Base-by-base conservation (phyloP, 305 asterid genomes). In the Fraxinus dipetala region DNA sequence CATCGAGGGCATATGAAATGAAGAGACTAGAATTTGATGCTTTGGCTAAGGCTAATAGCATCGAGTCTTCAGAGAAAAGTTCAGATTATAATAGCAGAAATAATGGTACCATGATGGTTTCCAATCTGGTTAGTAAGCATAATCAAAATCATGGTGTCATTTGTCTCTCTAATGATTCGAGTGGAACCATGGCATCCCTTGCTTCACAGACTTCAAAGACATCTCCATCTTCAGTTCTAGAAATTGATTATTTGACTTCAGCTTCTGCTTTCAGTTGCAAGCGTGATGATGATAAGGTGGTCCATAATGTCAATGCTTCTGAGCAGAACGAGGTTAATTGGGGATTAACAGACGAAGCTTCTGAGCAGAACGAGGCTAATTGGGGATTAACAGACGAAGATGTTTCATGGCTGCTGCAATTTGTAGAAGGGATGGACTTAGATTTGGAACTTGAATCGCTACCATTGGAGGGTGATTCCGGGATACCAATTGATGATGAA, bases 131-230 rank as follows among this genome's bases (percentile, higher is more conserved):
- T 45, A 45, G 56, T 54, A 54, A 54, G 65, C 9, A n/a, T 24
- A 63, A 4, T 24, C 34, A 11, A 63, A 22, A 26, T 63, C 34
- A 22, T 22, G 83, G 30, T 1, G 75, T 35, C 4, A 61, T 75
- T 63, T 14, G 70, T 69, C 4, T 38, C 14, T 18, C 75, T 7
- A 80, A 81, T 75, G 70, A 81, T 81, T 79, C 77, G 6, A 81
- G 70, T 30, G 20, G 72, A 24, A 24, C 72, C 16, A 0, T 3
- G 72, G 72, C 31, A 11, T 61, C 31, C 6, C 30, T 61, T 6
- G 30, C 34, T 63, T 63, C 16, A 9, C 32, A 63, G 72, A 3
- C 32, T 63, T 63, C 34, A 63, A 9, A 63, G 72, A 10, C 32
- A 1, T 5, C 6, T 9, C 20, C 32, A 63, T 63, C 31, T 6